Evolutionary conservation across 1,139 yeast genomes (phyloP), one percentile per base, ranked within the genome.

Genomic region (Candida sanyaensis): DNA sequence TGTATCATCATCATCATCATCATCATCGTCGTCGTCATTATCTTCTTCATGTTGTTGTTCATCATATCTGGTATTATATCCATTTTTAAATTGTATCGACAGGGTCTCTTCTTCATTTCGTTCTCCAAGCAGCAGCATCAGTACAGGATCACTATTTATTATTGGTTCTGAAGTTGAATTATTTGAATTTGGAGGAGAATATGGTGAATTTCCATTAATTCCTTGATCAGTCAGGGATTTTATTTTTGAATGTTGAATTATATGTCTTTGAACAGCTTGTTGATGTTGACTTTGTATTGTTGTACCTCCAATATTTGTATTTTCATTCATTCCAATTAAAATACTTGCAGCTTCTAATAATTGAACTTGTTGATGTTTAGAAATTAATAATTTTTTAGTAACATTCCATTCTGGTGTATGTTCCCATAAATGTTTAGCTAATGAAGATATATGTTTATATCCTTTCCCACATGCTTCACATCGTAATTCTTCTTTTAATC

Each of bases 361-460:
- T 65, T 89, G 96, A 5, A 89, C 96, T 64, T 89, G 96, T 64
- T 89, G 96, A 64, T 89, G 96, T 64, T 89, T 89, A n/a, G 92
- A 84, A 42, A 89, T 88, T 40, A 86, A 70, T 44, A 89, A 72
- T 61, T 86, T 87, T 55, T 88, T 86, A 2, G 96, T 89, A 59
- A 86, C 86, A 60, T 84, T 87, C 96, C 96, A 89, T 63, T 89
- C 96, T 0, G 96, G 96, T 0, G 96, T 89, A 63, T 89, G 96
- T 53, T 74, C 77, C 96, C 92, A 61, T 75, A 73, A 69, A 78
- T 91, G 77, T 80, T 89, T 55, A 78, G 96, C 77, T 51, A 88
- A 74, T 21, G 93, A 86, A 2, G 92, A 84, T 8, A 88, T 86
- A 66, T 88, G 96, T 63, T 88, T 89, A 63, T 88, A 88, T 11